phyloP scores from a whole-genome alignment of 805 yeast genomes.

The Nakazawaea peltata region DNA sequence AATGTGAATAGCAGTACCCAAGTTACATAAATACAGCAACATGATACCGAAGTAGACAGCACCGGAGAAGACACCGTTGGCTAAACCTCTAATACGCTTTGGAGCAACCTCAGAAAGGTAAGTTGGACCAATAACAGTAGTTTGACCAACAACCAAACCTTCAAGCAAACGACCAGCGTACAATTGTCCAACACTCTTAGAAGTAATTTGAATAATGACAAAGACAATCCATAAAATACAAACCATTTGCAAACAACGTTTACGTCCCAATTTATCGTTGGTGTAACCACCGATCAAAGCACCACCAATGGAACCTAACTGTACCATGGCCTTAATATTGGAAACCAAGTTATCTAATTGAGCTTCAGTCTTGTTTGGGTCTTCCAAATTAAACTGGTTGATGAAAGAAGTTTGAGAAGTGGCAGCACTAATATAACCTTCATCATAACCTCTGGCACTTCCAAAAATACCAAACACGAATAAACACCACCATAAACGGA shows the following conservation, averaged over 20 bases:
- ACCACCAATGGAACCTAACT: constrained; percentile 44
- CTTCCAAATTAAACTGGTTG: constrained; percentile 34
- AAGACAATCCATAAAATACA: constrained; percentile 37
- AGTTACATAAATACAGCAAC: constrained; percentile 40
- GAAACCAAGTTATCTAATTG: constrained; percentile 39
- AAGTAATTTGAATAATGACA: constrained; percentile 40
- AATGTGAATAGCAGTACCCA: constrained; percentile 42
- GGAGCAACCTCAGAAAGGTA: constrained; percentile 49
- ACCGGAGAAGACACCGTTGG: constrained; percentile 47
- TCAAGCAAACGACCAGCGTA: constrained; percentile 49
- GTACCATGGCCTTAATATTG: constrained; percentile 53
- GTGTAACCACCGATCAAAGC: constrained; percentile 38
- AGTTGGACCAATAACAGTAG: constrained; percentile 48
- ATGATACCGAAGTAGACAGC: constrained; percentile 49
- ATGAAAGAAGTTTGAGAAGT: constrained; percentile 35
- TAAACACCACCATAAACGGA: constrained; percentile 34
- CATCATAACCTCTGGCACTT: constrained; percentile 50
- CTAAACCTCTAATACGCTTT: constrained; percentile 40
- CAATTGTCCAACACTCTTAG: constrained; percentile 37
- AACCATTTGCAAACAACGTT: constrained; percentile 35
- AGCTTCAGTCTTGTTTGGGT: constrained; percentile 23
- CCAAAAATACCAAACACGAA: constrained; percentile 48
- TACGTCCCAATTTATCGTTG: constrained; percentile 44
- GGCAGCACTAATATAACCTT: constrained; percentile 41
- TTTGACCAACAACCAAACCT: constrained; percentile 50